A percentile compares a stretch with the other conserved stretches of the same genome.
Evolutionary conservation across 139 green algal species (phyloP).

Genomic region (Chlorella vulgaris): DNA sequence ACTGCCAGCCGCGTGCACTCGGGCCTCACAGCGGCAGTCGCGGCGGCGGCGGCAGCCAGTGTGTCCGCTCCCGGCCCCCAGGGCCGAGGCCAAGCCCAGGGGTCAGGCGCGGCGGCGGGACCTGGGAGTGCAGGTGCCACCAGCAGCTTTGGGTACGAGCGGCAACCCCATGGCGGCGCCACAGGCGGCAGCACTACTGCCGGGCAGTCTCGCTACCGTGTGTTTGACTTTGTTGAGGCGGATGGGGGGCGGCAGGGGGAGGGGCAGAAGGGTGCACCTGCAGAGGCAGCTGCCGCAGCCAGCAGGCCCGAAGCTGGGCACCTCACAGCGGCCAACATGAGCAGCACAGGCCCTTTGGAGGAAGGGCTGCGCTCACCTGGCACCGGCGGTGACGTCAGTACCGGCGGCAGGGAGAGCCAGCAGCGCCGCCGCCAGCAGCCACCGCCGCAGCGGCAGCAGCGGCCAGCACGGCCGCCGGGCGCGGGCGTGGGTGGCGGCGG

Average conservation of each 20-base stretch:
- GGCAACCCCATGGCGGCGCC: not conserved
- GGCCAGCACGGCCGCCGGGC: not conserved
- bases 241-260: not conserved
- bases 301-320: no score
- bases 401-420: not conserved
- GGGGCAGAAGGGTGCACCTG: not conserved
- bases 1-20: not conserved
- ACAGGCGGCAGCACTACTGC: not conserved
- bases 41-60: not conserved
- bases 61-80: no score
- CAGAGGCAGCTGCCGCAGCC: not conserved
- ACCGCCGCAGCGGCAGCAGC: not conserved
- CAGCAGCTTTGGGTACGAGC: slow-evolving; percentile 8
- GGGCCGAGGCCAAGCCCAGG: no score
- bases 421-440: not conserved
- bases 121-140: not conserved
- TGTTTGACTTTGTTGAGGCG: slow-evolving; percentile 16
- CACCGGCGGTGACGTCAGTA: not conserved
- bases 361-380: not conserved
- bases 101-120: not conserved
- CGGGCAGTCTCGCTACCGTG: not conserved
- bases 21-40: no score
- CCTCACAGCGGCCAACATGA: no score
- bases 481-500: not conserved
- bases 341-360: not conserved